A percentile compares a stretch with the other conserved stretches of the same genome.
phyloP scores from a whole-genome alignment of 2,329 filamentous ascomycete species.

The Cordyceps cicadae region DNA sequence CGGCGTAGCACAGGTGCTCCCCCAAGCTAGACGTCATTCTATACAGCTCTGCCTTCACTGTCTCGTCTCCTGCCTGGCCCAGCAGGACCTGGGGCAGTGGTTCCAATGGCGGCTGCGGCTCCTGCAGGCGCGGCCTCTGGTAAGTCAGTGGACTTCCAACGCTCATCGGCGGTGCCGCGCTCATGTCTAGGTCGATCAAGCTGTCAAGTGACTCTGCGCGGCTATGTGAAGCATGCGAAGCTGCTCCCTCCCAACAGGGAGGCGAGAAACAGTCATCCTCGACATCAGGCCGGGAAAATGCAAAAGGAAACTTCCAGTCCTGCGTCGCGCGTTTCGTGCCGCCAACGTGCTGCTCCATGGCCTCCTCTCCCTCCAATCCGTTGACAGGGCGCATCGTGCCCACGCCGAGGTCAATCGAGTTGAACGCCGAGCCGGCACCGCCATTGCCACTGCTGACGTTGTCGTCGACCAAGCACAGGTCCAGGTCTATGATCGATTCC shows the following conservation, averaged over 20 bases:
- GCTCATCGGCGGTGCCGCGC: not conserved
- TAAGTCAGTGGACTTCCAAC: not conserved
- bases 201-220: not conserved
- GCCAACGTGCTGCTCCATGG: slow-evolving; percentile 41
- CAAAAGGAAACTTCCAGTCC: slow-evolving; percentile 52
- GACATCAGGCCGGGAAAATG: slow-evolving; percentile 29
- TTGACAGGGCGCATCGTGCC: slow-evolving; percentile 35
- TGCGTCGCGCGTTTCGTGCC: slow-evolving; percentile 39
- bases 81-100: not conserved
- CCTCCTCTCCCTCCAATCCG: slow-evolving; percentile 38
- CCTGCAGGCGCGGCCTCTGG: not conserved
- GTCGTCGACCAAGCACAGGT: slow-evolving; percentile 14
- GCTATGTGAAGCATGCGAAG: not conserved
- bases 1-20: not conserved
- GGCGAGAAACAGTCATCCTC: not conserved
- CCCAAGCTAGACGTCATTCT: not conserved
- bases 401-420: slow-evolving; percentile 35
- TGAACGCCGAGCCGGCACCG: not conserved
- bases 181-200: slow-evolving; percentile 1
- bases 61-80: not conserved
- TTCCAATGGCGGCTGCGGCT: not conserved
- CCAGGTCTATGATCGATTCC: slow-evolving; percentile 40
- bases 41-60: not conserved
- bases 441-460: not conserved
- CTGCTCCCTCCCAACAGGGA: slow-evolving; percentile 23